Evolutionary conservation across 2,329 filamentous ascomycete species (phyloP).

Genomic region (Cladosporium oxysporum): DNA sequence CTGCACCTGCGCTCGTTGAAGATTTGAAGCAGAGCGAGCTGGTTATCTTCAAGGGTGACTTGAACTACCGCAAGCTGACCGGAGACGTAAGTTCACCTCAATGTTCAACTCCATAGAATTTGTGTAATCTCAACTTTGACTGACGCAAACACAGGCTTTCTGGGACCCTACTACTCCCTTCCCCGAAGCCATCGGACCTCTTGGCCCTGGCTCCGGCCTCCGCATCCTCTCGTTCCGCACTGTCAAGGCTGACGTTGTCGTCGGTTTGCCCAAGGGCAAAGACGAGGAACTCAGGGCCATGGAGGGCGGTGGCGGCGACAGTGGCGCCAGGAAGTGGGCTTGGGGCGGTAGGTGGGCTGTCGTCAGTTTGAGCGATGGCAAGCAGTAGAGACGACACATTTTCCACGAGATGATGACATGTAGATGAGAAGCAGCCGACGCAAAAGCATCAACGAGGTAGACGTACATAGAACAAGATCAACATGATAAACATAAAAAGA

Average conservation of each 20-base stretch:
- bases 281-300: conserved; percentile 75
- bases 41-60: conserved; percentile 93
- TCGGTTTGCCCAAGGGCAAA: conserved; percentile 76
- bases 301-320: conserved; percentile 71
- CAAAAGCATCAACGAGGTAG: background rate
- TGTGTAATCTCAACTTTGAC: background rate
- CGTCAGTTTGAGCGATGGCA: conserved; percentile 78
- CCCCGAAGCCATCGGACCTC: conserved; percentile 76
- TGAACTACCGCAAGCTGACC: conserved; percentile 94
- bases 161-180: conserved; percentile 93
- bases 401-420: background rate
- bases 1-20: conserved; percentile 67
- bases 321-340: conserved; percentile 77
- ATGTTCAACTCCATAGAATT: background rate
- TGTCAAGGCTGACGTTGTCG: conserved; percentile 95
- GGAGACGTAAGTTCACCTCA: conserved; percentile 64
- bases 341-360: conserved; percentile 98
- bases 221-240: conserved; percentile 86
- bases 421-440: background rate
- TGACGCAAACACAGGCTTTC: conserved; percentile 44
- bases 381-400: conserved; percentile 36
- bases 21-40: conserved; percentile 83
- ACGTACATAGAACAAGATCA: background rate
- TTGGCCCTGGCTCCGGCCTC: conserved; percentile 78
- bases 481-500: background rate